These are phyloP conservation scores for Papiliotrema flavescens DNA, from an alignment of 1,284 basidiomycete species.

Conservation along the genomic window DNA sequence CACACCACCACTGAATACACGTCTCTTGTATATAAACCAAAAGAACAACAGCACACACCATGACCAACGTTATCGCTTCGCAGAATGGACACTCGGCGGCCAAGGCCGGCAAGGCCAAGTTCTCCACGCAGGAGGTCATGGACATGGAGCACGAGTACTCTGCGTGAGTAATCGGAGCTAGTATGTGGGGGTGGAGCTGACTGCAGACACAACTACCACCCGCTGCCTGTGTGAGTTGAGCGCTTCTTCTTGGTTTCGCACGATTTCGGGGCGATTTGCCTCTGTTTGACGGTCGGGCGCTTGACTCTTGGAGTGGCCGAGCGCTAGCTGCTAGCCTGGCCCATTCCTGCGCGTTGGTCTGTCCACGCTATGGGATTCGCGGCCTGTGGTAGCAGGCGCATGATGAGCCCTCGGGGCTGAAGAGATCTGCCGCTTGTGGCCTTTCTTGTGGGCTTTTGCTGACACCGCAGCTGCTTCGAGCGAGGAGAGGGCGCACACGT, in stretches of 20 bases:
- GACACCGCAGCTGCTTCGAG: slow-evolving; percentile 68
- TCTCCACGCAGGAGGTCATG: slow-evolving; percentile 63
- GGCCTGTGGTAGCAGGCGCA: too few species aligned
- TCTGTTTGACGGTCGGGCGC: too few species aligned
- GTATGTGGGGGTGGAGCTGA: slow-evolving; percentile 45
- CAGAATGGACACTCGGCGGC: not conserved
- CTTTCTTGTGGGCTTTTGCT: too few species aligned
- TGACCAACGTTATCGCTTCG: not conserved
- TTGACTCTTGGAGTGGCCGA: too few species aligned
- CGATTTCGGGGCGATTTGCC: not conserved
- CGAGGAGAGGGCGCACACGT: slow-evolving; percentile 84
- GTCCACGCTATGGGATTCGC: too few species aligned
- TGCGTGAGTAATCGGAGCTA: slow-evolving; percentile 38
- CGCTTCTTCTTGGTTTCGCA: not conserved
- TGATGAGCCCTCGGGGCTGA: too few species aligned
- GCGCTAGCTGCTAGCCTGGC: too few species aligned
- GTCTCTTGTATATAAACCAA: not conserved
- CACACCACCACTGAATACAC: not conserved
- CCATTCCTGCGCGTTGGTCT: too few species aligned
- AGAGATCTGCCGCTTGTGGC: too few species aligned
- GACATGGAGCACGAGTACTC: slow-evolving; percentile 68
- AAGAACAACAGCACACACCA: not conserved
- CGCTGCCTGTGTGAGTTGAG: slow-evolving; percentile 67
- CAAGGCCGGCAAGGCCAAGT: slow-evolving; percentile 30
- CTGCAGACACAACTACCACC: slow-evolving; percentile 75